phyloP scores from a whole-genome alignment of 352 stramenopile genomes.

The Phytopythium boreale region DNA sequence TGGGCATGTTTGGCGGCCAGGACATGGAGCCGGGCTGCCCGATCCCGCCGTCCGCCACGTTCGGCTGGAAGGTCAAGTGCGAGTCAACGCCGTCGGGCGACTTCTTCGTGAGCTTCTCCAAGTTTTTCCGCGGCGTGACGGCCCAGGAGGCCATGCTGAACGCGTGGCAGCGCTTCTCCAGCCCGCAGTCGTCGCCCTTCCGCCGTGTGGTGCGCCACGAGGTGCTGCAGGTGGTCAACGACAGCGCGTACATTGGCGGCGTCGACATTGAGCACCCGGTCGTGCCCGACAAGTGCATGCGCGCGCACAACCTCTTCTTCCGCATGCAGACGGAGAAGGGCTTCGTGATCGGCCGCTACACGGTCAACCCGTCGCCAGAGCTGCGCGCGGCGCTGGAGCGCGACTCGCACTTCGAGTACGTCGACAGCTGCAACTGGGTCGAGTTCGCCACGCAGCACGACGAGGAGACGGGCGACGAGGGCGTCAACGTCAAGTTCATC shows the following conservation, averaged over 20 bases:
- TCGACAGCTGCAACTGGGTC: slow-evolving; percentile 53
- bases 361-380: slow-evolving; percentile 48
- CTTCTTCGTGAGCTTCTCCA: slow-evolving; percentile 51
- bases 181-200: slow-evolving; percentile 26
- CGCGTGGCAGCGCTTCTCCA: slow-evolving; percentile 29
- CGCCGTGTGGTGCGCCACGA: slow-evolving; percentile 37
- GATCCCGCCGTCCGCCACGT: slow-evolving; percentile 46
- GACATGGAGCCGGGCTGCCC: slow-evolving; percentile 13
- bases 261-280: slow-evolving; percentile 47
- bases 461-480: slow-evolving; percentile 24
- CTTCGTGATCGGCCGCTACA: slow-evolving; percentile 57
- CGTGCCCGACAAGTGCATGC: slow-evolving; percentile 45
- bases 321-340: slow-evolving; percentile 47
- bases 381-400: slow-evolving; percentile 27
- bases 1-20: slow-evolving; percentile 4
- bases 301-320: slow-evolving; percentile 41
- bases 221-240: slow-evolving; percentile 43
- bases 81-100: slow-evolving; percentile 34
- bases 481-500: slow-evolving; percentile 63
- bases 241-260: slow-evolving; percentile 45
- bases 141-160: slow-evolving; percentile 39
- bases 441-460: slow-evolving; percentile 38
- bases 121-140: slow-evolving; percentile 38
- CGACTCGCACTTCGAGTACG: slow-evolving; percentile 44
- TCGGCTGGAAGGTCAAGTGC: slow-evolving; percentile 47